Evolutionary conservation across 352 stramenopile species (phyloP).

Genomic region (Phytophthora uliginosa): DNA sequence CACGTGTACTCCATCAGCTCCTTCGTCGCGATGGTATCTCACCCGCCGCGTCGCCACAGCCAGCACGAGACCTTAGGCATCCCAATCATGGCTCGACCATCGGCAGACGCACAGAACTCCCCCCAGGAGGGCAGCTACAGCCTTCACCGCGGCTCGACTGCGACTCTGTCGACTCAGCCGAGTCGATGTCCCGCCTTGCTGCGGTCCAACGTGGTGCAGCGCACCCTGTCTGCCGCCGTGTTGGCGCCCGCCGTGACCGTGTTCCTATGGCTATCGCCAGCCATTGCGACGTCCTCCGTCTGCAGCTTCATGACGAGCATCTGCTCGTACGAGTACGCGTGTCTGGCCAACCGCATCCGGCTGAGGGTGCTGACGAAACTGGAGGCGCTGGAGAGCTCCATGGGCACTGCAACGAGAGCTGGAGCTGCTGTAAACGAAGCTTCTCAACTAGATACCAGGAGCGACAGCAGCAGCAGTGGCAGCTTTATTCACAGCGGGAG

Average conservation of each 20-base stretch:
- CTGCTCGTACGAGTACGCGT: conserved; percentile 83
- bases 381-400: conserved; percentile 33
- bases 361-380: conserved; percentile 51
- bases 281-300: conserved; percentile 71
- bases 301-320: conserved; percentile 74
- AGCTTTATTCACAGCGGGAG: conserved; percentile 22
- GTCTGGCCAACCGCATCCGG: conserved; percentile 75
- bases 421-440: conserved; percentile 7
- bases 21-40: neutral
- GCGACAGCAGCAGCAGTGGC: conserved; percentile 18
- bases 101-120: neutral
- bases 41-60: neutral
- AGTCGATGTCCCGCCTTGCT: neutral
- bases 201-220: conserved; percentile 68
- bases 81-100: neutral
- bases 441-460: conserved; percentile 16
- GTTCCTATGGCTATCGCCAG: conserved; percentile 82
- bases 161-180: neutral
- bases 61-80: neutral
- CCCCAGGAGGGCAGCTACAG: neutral
- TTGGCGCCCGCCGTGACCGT: conserved; percentile 72
- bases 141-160: neutral
- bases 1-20: neutral
- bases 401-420: conserved; percentile 2
- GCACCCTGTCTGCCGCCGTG: conserved; percentile 65